Conservation (phyloP, 768 basidiomycete genomes). For the Phylloporus sp. region DNA sequence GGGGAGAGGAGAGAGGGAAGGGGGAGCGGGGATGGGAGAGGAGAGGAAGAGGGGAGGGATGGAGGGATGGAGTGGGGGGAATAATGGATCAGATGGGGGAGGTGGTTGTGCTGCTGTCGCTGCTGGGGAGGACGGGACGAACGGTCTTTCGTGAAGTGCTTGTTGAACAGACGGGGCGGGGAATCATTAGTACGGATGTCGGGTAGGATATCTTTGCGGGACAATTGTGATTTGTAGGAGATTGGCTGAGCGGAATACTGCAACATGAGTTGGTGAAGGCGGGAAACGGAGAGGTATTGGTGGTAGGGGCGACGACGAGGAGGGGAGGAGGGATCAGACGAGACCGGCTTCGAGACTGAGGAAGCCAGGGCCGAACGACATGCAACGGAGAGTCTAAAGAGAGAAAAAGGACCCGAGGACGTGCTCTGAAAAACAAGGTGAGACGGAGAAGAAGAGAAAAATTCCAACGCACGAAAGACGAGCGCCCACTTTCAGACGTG, state of each 20-base stretch:
- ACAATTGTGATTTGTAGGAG: constrained; percentile 24
- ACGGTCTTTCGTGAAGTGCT: constrained; percentile 32
- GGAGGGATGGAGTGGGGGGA: constrained; percentile 13
- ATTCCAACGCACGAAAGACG: constrained; percentile 20
- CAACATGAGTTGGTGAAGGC: constrained; percentile 47
- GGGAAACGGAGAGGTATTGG: constrained; percentile 28
- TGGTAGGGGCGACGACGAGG: constrained; percentile 28
- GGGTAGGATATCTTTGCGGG: constrained; percentile 32
- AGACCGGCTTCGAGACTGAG: constrained; percentile 40
- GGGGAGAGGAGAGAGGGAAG: constrained; percentile 31
- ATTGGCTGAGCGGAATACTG: constrained; percentile 43
- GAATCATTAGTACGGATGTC: constrained; percentile 27
- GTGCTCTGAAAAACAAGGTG: neutral
- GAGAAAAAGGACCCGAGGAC: neutral
- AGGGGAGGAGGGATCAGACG: constrained; percentile 44
- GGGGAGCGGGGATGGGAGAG: constrained; percentile 23
- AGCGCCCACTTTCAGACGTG: constrained; percentile 21
- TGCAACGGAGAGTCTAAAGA: constrained; percentile 22
- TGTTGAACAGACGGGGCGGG: constrained; percentile 32
- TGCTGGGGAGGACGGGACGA: constrained; percentile 14
- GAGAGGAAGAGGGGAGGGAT: constrained; percentile 8
- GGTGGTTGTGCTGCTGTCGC: constrained; percentile 10
- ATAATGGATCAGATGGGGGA: constrained; percentile 7
- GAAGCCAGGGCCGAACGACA: constrained; percentile 25
- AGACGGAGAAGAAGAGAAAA: neutral